Base-by-base conservation (phyloP, 2,329 filamentous ascomycete species). In the Monosporascus sp. region DNA sequence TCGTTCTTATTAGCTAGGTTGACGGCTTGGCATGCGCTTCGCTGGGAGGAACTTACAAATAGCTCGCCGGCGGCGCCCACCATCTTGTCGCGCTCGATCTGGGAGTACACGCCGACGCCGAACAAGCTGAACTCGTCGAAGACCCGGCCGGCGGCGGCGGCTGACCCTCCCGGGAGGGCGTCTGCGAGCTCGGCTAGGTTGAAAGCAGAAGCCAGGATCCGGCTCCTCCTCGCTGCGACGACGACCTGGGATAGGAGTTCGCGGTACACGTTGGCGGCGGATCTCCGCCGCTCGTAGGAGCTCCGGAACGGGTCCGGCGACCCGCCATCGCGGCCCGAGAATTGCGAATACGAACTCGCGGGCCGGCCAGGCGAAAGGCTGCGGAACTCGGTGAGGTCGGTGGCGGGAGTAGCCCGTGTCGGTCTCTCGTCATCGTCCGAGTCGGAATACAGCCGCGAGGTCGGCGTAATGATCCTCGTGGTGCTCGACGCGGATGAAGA, bases 61-160 rank as follows among this genome's bases (percentile, higher is more conserved):
- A 66, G 54, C 48, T 67, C 64, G 19, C 64, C 64, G 20, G 64
- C 64, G 17, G 64, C 64, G 1, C 63, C 63, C 44, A 67, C 56
- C 52, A 61, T 64, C 20, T 19, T 48, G 46, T 66, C 63, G 40
- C 61, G 57, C 46, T 54, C 55, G 48, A 59, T 49, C 48, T 59
- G 58, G 3, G 40, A 16, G 20, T 14, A 11, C 40, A n/a, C 19
- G 19, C n/a, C 40, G 19, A n/a, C 19, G n/a, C 20, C 11, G 43
- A 46, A 46, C 24, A 46, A 31, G 20, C 20, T 46, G 17, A 20
- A 46, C 26, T 46, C 17, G 24, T 46, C 43, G 43, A 46, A 46
- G 20, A 17, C 22, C 5, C 22, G 43, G 22, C 22, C 22, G 11
- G 17, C 22, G 43, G 20, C 24, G 24, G 24, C 14, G 17, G 38